These are phyloP conservation scores for Phytophthora cactorum DNA, from an alignment of 352 stramenopile genomes.

Conservation along the genomic window DNA sequence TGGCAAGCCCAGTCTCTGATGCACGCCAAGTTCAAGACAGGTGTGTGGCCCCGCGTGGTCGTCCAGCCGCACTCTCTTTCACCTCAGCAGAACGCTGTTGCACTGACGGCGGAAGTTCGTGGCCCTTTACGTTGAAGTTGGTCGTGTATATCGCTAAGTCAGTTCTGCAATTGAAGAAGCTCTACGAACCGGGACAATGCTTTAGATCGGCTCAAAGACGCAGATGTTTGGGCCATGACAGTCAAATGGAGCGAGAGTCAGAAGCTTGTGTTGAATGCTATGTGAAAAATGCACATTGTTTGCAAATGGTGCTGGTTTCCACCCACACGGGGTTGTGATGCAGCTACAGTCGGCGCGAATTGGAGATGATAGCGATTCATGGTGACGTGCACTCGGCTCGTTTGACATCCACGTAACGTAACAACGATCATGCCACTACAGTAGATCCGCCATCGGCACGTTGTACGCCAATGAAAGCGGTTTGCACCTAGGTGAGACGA, in stretches of 20 bases:
- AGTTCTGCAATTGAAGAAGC: neutral
- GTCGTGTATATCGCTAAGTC: neutral
- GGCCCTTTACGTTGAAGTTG: neutral
- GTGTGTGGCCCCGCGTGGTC: slow-evolving; percentile 8
- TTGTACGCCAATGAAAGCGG: neutral
- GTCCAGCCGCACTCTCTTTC: slow-evolving; percentile 11
- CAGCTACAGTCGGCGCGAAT: neutral
- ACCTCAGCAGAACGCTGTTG: no score
- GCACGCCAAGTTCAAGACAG: slow-evolving; percentile 18
- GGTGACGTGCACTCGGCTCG: neutral
- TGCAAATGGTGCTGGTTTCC: no score
- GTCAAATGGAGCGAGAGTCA: no score
- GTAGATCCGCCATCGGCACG: neutral
- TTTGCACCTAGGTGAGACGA: neutral
- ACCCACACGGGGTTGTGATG: neutral
- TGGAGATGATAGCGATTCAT: neutral
- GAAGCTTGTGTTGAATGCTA: no score
- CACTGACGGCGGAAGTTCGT: neutral
- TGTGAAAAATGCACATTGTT: no score
- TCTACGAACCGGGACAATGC: no score
- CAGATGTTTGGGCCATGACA: no score
- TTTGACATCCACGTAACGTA: slow-evolving; percentile 2
- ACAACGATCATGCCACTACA: neutral
- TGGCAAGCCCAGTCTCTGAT: slow-evolving; percentile 20
- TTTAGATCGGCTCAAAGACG: no score